Evolutionary conservation across 495 filamentous ascomycete species (phyloP).

Genomic region (Xylaria cubensis): DNA sequence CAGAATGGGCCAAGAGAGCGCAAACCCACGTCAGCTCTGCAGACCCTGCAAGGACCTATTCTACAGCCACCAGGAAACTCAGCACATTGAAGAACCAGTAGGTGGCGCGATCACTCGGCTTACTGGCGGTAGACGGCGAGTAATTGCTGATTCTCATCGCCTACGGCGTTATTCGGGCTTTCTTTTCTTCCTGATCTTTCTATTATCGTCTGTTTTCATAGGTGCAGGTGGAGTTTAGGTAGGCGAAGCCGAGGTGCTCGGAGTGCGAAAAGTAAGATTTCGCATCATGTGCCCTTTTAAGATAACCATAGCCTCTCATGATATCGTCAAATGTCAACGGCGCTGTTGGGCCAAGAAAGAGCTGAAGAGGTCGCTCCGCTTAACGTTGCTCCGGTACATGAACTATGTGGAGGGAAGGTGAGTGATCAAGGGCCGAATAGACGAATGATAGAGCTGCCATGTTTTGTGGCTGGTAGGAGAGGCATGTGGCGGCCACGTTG

Average conservation of each 20-base stretch:
- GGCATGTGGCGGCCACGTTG: slow-evolving; percentile 30
- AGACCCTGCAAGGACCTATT: slow-evolving; percentile 3
- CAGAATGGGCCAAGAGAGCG: background rate
- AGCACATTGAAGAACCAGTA: background rate
- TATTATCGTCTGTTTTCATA: background rate
- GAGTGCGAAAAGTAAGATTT: slow-evolving; percentile 21
- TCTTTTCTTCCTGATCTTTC: background rate
- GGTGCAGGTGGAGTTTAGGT: background rate
- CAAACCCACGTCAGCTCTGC: slow-evolving; percentile 16
- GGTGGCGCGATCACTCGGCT: slow-evolving; percentile 22
- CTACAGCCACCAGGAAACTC: slow-evolving; percentile 6
- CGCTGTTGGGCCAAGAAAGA: slow-evolving; percentile 21
- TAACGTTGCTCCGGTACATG: slow-evolving; percentile 18
- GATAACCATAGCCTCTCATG: background rate
- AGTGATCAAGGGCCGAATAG: background rate
- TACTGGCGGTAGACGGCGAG: slow-evolving; percentile 16
- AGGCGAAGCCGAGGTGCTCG: slow-evolving; percentile 20
- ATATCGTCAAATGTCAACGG: background rate
- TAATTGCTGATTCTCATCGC: background rate
- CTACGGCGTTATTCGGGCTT: background rate
- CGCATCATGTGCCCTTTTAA: slow-evolving; percentile 20
- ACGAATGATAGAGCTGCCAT: background rate
- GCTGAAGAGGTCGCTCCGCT: slow-evolving; percentile 20
- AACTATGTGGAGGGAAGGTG: slow-evolving; percentile 18
- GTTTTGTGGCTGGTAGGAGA: slow-evolving; percentile 16